Evolutionary conservation across 78 protist species (phyloP), one percentile per base, ranked within the genome.

Genomic region (Isochrysis galbana): DNA sequence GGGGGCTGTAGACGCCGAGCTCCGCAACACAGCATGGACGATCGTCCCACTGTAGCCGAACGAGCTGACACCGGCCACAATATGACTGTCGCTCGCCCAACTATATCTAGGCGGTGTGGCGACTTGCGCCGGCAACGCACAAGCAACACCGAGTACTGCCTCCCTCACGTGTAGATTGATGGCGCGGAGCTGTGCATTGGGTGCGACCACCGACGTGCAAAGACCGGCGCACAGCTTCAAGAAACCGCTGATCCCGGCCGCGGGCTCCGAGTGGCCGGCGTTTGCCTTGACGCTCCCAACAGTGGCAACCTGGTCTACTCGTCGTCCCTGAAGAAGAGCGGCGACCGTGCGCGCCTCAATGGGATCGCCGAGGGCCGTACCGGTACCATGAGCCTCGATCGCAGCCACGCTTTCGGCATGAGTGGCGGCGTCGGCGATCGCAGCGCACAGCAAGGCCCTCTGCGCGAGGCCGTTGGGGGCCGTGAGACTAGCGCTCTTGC

Each of bases 181-280:
- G 26, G 41, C 7, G 11, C 21, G 38, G 26, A 70, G 80, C 80
- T 22, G n/a, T 19, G n/a, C 80, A 39, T 19, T 5, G n/a, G 41
- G 41, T 39, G 80, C 38, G 26, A 39, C 80, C 41, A 5, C 80
- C 44, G 44, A 10, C 41, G 11, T 39, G 80, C 80, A 11, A 39
- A 70, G 80, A 11, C n/a, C 39, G 80, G 34, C n/a, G 80, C 26
- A 1, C 38, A n/a, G 41, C 80, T 25, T n/a, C 44, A n/a, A 22
- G 44, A 70, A 1, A 22, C 80, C 80, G 44, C 23, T 22, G 26
- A 22, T 22, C 46, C 94, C 91, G 44, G 82, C 93, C 0, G 91
- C 89, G 45, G 89, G 29, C 93, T 96, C 98, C 88, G 34, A 3
- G 90, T 97, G 98, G 19, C 97, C 98, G 45, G 94, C 86, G 80